Percentiles rank a stretch among this genome's conserved stretches.
Conservation (phyloP, 768 basidiomycete species). For the Trametopsis cervina region DNA sequence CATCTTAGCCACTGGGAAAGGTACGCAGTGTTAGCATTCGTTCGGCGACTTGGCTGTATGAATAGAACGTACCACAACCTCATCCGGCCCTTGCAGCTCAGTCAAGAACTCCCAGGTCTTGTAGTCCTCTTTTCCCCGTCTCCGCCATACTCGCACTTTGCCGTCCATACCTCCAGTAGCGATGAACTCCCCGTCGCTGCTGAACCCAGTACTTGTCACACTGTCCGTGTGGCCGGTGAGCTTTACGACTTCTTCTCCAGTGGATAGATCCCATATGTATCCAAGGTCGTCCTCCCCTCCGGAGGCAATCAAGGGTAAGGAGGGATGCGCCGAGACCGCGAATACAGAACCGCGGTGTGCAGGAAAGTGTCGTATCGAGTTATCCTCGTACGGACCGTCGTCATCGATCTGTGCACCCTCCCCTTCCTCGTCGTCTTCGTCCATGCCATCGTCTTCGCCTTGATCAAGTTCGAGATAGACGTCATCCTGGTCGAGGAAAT, state of each 20-base stretch:
- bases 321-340: slow-evolving; percentile 76
- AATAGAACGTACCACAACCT: slow-evolving; percentile 70
- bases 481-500: slow-evolving; percentile 62
- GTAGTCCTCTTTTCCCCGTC: slow-evolving; percentile 70
- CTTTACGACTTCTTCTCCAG: slow-evolving; percentile 74
- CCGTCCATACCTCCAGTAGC: slow-evolving; percentile 99
- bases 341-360: slow-evolving; percentile 78
- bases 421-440: slow-evolving; percentile 43
- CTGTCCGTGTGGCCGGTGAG: slow-evolving; percentile 93
- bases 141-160: slow-evolving; percentile 83
- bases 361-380: slow-evolving; percentile 63
- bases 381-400: slow-evolving; percentile 39
- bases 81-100: slow-evolving; percentile 89
- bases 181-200: slow-evolving; percentile 83
- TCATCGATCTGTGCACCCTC: slow-evolving; percentile 17
- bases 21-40: neutral
- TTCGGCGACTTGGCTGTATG: neutral
- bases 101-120: slow-evolving; percentile 92
- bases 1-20: slow-evolving; percentile 75
- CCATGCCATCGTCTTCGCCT: slow-evolving; percentile 62
- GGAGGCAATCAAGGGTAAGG: slow-evolving; percentile 74
- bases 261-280: slow-evolving; percentile 86
- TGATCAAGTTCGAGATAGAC: slow-evolving; percentile 57
- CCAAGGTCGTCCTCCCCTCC: slow-evolving; percentile 95
- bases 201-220: slow-evolving; percentile 75